These are phyloP conservation scores for Akanthomyces muscarius DNA, from an alignment of 2,329 filamentous ascomycete species.

Conservation along the genomic window DNA sequence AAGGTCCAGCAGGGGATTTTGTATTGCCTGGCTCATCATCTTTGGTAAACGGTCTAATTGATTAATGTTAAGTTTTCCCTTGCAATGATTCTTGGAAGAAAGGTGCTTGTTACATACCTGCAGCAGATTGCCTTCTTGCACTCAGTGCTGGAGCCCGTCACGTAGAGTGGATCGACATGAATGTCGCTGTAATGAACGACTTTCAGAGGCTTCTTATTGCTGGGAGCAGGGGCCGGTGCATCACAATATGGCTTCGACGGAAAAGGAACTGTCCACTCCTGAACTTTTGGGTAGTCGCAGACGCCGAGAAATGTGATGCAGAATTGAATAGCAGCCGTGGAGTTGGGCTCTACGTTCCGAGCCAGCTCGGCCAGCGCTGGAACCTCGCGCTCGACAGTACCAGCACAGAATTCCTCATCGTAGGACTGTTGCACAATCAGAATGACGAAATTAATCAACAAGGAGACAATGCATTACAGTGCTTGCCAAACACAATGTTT, in stretches of 20 bases:
- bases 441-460: not conserved
- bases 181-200: slow-evolving; percentile 60
- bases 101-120: slow-evolving; percentile 31
- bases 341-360: slow-evolving; percentile 44
- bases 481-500: slow-evolving; percentile 31
- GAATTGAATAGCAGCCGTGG: slow-evolving; percentile 47
- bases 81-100: not conserved
- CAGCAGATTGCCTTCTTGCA: slow-evolving; percentile 59
- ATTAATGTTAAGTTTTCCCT: not conserved
- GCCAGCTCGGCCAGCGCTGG: slow-evolving; percentile 50
- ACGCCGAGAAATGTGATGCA: slow-evolving; percentile 52
- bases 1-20: slow-evolving; percentile 45
- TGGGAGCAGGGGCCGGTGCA: slow-evolving; percentile 34
- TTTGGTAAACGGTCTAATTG: slow-evolving; percentile 39
- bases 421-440: slow-evolving; percentile 34
- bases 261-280: slow-evolving; percentile 40
- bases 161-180: slow-evolving; percentile 54
- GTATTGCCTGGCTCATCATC: slow-evolving; percentile 45
- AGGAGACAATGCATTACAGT: slow-evolving; percentile 23
- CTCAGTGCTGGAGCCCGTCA: slow-evolving; percentile 47
- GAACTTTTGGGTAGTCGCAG: slow-evolving; percentile 46
- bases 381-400: slow-evolving; percentile 47
- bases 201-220: slow-evolving; percentile 44
- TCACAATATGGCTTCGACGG: slow-evolving; percentile 38
- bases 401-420: slow-evolving; percentile 53